Percentiles rank a stretch among this genome's conserved stretches.
Evolutionary conservation across 345 rosid genomes (phyloP).

Genomic region (Mercurialis annua): DNA sequence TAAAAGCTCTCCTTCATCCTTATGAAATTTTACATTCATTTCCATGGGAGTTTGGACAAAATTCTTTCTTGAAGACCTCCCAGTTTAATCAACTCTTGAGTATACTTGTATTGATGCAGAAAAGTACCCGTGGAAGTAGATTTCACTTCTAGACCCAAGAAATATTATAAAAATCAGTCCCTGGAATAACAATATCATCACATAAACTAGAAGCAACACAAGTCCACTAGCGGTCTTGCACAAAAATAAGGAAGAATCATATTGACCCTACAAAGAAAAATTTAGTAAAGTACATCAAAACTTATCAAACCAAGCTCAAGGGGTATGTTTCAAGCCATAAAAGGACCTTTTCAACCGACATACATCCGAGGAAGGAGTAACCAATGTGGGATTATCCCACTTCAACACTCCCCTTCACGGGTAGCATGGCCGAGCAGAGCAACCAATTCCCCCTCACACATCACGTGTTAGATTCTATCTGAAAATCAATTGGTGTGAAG

Average conservation of each 20-base stretch:
- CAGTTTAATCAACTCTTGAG: neutral
- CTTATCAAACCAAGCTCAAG: neutral
- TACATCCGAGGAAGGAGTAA: too few relatives aligned
- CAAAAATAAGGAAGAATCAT: too few relatives aligned
- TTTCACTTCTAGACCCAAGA: neutral
- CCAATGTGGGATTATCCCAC: too few relatives aligned
- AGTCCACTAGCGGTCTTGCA: too few relatives aligned
- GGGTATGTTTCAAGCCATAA: too few relatives aligned
- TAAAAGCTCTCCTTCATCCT: neutral
- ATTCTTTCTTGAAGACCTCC: neutral
- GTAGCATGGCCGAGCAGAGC: neutral
- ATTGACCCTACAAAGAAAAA: too few relatives aligned
- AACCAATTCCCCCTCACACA: neutral
- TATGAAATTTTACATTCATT: neutral
- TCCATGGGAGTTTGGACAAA: neutral
- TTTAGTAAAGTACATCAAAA: too few relatives aligned
- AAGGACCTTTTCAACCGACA: too few relatives aligned
- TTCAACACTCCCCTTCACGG: neutral
- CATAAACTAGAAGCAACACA: too few relatives aligned
- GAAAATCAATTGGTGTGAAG: neutral
- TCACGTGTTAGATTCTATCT: neutral
- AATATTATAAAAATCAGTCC: too few relatives aligned
- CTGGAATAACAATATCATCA: too few relatives aligned
- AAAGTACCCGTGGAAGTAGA: neutral
- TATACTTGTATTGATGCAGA: neutral